phyloP scores from a whole-genome alignment of 2,329 filamentous ascomycete species.

The Fusarium sarcochroum region DNA sequence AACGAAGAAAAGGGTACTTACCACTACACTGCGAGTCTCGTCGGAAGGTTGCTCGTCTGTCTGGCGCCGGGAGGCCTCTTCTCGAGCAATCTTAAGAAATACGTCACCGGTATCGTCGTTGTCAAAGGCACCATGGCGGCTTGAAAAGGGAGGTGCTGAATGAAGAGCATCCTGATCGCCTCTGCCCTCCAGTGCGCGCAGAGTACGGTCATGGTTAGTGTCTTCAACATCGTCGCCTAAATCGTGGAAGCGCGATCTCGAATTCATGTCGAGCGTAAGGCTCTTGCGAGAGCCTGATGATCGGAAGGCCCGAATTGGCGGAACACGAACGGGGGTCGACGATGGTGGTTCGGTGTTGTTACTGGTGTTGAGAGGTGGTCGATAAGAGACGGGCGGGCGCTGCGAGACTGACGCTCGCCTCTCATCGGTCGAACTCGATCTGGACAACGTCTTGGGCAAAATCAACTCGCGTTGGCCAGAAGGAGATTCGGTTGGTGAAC shows the following conservation, averaged over 20 bases:
- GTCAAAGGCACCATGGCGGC: slow-evolving; percentile 53
- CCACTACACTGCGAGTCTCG: slow-evolving; percentile 58
- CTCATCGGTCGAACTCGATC: slow-evolving; percentile 62
- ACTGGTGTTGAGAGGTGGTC: slow-evolving; percentile 54
- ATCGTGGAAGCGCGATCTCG: slow-evolving; percentile 60
- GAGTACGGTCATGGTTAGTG: slow-evolving; percentile 63
- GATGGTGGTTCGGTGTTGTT: slow-evolving; percentile 51
- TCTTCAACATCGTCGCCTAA: slow-evolving; percentile 60
- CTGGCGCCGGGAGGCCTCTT: slow-evolving; percentile 61
- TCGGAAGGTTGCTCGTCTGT: slow-evolving; percentile 53
- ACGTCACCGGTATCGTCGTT: slow-evolving; percentile 70
- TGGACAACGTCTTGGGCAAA: slow-evolving; percentile 59
- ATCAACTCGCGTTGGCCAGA: slow-evolving; percentile 64
- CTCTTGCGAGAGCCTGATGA: slow-evolving; percentile 71
- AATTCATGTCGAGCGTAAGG: slow-evolving; percentile 67
- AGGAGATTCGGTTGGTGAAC: slow-evolving; percentile 42
- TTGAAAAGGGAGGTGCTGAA: slow-evolving; percentile 59
- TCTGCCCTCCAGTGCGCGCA: slow-evolving; percentile 66
- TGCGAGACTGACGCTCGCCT: slow-evolving; percentile 57
- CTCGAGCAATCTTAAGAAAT: slow-evolving; percentile 71
- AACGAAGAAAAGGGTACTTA: slow-evolving; percentile 56
- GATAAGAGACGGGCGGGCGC: slow-evolving; percentile 66
- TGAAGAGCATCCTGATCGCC: slow-evolving; percentile 49
- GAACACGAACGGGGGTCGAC: slow-evolving; percentile 58
- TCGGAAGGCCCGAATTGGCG: slow-evolving; percentile 69